These are phyloP conservation scores for Tulasnella calospora DNA, from an alignment of 768 basidiomycete genomes.

Conservation along the genomic window DNA sequence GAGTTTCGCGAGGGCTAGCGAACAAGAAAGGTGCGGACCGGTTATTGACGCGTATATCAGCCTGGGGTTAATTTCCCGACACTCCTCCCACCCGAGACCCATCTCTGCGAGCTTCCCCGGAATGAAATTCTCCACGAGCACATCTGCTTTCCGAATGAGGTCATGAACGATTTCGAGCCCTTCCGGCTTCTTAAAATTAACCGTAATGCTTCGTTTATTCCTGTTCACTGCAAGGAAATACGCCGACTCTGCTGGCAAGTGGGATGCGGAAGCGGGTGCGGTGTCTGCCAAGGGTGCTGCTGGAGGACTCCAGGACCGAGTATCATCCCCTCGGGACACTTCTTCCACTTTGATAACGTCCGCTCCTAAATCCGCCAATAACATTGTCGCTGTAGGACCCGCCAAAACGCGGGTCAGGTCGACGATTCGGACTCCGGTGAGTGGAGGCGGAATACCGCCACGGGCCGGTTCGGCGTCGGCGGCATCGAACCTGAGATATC, in stretches of 20 bases:
- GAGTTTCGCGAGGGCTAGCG: slow-evolving; percentile 32
- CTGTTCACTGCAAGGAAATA: slow-evolving; percentile 88
- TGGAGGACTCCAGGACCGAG: slow-evolving; percentile 49
- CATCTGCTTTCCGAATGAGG: slow-evolving; percentile 68
- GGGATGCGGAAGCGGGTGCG: slow-evolving; percentile 50
- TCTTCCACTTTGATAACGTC: slow-evolving; percentile 94
- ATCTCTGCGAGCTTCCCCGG: slow-evolving; percentile 78
- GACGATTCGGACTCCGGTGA: slow-evolving; percentile 75
- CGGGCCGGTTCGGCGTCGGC: not conserved
- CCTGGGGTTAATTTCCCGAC: slow-evolving; percentile 65
- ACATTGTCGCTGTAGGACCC: slow-evolving; percentile 89
- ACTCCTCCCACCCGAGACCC: slow-evolving; percentile 83
- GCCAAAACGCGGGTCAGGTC: slow-evolving; percentile 88
- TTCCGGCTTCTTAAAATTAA: slow-evolving; percentile 76
- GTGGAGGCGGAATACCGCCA: slow-evolving; percentile 49
- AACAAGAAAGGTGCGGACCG: slow-evolving; percentile 45
- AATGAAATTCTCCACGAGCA: slow-evolving; percentile 86
- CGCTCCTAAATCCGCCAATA: slow-evolving; percentile 79
- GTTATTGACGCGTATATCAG: slow-evolving; percentile 88
- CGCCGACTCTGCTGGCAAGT: slow-evolving; percentile 83
- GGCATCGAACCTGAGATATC: slow-evolving; percentile 8
- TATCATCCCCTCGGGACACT: slow-evolving; percentile 78
- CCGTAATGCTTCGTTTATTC: slow-evolving; percentile 82
- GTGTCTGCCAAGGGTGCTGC: slow-evolving; percentile 39
- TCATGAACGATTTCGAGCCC: slow-evolving; percentile 71